Evolutionary conservation across 345 rosid genomes (phyloP), one percentile per base, ranked within the genome.

Genomic region (Eutrema yunnanense): DNA sequence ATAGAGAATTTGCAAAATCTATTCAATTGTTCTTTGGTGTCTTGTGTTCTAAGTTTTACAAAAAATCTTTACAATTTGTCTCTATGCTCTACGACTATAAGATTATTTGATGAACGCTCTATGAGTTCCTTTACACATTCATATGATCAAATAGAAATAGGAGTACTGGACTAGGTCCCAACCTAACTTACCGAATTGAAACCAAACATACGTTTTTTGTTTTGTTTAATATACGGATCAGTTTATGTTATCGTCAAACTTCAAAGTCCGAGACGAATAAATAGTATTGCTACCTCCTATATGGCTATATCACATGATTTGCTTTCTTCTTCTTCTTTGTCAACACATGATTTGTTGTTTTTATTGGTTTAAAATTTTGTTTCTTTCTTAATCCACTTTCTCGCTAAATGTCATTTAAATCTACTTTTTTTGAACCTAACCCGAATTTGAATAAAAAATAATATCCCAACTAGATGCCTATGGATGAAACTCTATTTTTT

Each of bases 301-400:
- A n/a, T n/a, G n/a, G n/a, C n/a, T n/a, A n/a, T 8, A 13, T 52
- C 60, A 66, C 61, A 40, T 66, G 71, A 51, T 38, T 3, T 52
- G 29, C 14, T 40, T 51, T 9, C 52, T 48, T 32, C 22, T 55
- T 5, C 12, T 64, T 2, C 3, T 4, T 48, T 38, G 61, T 30
- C 72, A 42, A 53, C 52, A 40, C 52, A 11, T 67, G 62, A 67
- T 53, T 41, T 40, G 27, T 51, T 66, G 49, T 14, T 9, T 67
- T n/a, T n/a, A 44, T n/a, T 46, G 22, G 51, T 47, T 14, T 30
- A 4, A 38, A 22, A 6, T 4, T 26, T 51, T 22, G 26, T 6
- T 6, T 8, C 13, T 3, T 52, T 51, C 30, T 6, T 38, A 19
- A 43, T 16, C 26, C 33, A 55, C 65, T 46, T 14, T 30, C 8